Base-by-base conservation (phyloP, 169 alveolate species). In the Eimeria necatrix region DNA sequence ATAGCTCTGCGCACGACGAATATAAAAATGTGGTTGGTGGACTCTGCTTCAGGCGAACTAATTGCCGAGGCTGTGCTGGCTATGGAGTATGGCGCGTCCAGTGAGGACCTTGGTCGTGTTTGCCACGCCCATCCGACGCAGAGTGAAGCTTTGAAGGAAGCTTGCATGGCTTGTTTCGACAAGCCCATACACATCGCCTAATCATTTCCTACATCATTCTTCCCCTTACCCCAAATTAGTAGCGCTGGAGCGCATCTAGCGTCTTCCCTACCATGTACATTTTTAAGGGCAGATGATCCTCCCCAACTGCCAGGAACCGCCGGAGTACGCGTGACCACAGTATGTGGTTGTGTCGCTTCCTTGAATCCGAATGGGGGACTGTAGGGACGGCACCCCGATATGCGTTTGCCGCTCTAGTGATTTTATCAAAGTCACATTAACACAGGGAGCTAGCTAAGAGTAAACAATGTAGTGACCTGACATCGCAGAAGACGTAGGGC, bases 101-200 rank as follows among this genome's bases (percentile, higher is more conserved):
- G 99, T 71, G 99, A 98, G 94, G 99, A 98, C 95, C 96, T 99
- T 53, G 99, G 96, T 41, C 97, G 99, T 91, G 98, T 99, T 91
- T 98, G 99, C 96, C 99, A 98, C 96, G 99, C 99, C 49, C 99
- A 99, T 95, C 99, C 99, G 53, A 99, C 99, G 61, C 97, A 99
- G 53, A 98, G 99, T 6, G 99, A 99, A 96, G 99, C 99, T 20
- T 96, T 98, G 61, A 98, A 98, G 94, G 99, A 98, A 94, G 99
- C 99, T 0, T 98, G 99, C 89, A 96, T 98, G 98, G 99, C 99
- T 18, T 98, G 99, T 53, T 98, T 97, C 95, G 98, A 95, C 95
- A 98, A 98, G 96, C 98, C 99, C 59, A 98, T 99, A 87, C 99
- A 99, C 96, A 90, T 97, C 59, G 96, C 93, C 26, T 94, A 68